Percentiles rank a stretch among this genome's conserved stretches.
These are phyloP conservation scores for Chenopodium formosanum DNA, from an alignment of 148 eudicot species.

Conservation along the genomic window DNA sequence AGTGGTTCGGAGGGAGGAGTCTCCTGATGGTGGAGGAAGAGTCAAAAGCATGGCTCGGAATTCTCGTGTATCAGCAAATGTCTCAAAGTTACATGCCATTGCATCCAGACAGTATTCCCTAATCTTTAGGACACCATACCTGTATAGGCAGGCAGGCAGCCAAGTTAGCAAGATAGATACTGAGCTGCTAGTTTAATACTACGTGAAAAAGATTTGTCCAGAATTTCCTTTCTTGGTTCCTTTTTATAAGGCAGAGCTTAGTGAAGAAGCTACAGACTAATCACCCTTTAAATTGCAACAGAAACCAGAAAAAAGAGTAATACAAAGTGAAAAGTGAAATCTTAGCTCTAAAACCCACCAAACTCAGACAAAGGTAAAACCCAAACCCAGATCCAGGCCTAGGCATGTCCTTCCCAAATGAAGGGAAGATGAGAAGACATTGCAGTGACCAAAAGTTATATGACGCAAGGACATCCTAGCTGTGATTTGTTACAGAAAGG, in stretches of 20 bases:
- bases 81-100: slow-evolving; percentile 86
- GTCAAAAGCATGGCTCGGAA: slow-evolving; percentile 89
- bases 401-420: not conserved
- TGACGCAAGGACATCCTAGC: not conserved
- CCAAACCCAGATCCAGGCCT: not conserved
- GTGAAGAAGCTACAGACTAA: not conserved
- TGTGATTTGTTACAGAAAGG: not conserved
- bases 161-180: not conserved
- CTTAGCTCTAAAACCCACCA: not conserved
- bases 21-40: slow-evolving; percentile 96
- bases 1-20: slow-evolving; percentile 86
- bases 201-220: not conserved
- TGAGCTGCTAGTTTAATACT: too few relatives aligned
- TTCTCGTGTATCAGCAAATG: slow-evolving; percentile 74
- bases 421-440: not conserved
- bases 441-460: not conserved
- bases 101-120: slow-evolving; percentile 85
- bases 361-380: not conserved
- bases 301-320: not conserved
- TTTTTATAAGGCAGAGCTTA: not conserved
- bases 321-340: too few relatives aligned
- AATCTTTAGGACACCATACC: slow-evolving; percentile 85
- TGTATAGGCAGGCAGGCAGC: slow-evolving; percentile 30
- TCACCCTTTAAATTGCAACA: not conserved
- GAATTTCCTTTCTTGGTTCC: not conserved